Evolutionary conservation across 1,139 yeast species (phyloP).

Genomic region (Lodderomyces metapsilosis): DNA sequence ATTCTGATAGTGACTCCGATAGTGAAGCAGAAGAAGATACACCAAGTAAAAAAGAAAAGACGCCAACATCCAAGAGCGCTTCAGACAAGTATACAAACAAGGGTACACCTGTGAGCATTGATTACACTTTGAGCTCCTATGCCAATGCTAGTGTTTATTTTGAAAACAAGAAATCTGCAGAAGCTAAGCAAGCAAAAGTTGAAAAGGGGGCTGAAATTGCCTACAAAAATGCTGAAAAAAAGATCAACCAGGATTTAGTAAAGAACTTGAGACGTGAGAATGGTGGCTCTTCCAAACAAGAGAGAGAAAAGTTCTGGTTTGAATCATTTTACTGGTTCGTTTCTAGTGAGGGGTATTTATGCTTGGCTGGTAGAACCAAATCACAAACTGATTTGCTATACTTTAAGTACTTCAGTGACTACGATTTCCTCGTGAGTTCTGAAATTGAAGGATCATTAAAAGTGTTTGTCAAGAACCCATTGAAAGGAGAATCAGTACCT

Average conservation of each 20-base stretch:
- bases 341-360: constrained; percentile 82
- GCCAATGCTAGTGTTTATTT: constrained; percentile 91
- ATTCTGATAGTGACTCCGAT: constrained; percentile 26
- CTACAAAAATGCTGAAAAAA: constrained; percentile 78
- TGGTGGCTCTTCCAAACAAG: constrained; percentile 54
- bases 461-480: constrained; percentile 79
- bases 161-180: constrained; percentile 73
- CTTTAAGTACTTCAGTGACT: constrained; percentile 70
- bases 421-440: constrained; percentile 71
- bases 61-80: neutral
- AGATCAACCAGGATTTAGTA: constrained; percentile 70
- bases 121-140: constrained; percentile 70
- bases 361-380: constrained; percentile 82
- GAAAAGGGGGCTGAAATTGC: constrained; percentile 78
- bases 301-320: constrained; percentile 82
- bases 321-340: constrained; percentile 94
- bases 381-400: constrained; percentile 83
- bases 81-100: constrained; percentile 14
- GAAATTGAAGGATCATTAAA: constrained; percentile 74
- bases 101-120: constrained; percentile 55
- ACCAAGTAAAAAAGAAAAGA: neutral
- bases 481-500: constrained; percentile 58
- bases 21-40: constrained; percentile 5
- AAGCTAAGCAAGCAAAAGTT: constrained; percentile 76
- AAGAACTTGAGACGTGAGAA: constrained; percentile 64